Evolutionary conservation across 2,329 filamentous ascomycete species (phyloP), one percentile per base, ranked within the genome.

Genomic region (Verticillium longisporum): DNA sequence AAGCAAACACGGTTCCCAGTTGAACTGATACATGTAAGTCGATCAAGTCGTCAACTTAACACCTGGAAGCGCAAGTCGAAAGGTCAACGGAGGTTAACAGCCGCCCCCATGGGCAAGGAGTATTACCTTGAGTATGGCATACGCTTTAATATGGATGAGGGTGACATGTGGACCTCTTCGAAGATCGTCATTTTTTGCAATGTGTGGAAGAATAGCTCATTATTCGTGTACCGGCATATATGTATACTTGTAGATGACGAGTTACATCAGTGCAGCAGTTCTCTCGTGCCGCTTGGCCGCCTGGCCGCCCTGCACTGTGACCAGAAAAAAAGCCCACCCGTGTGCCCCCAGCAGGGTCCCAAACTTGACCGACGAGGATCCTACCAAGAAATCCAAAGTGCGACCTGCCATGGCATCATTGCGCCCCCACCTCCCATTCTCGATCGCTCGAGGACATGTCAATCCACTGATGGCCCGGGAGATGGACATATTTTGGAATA

Each of bases 361-460:
- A 50, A 50, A n/a, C n/a, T 50, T 50, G 41, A n/a, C 41, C n/a
- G 41, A 21, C 41, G 41, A 50, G 41, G 41, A 9, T 15, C 26
- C 26, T 32, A 50, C 56, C 56, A 58, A 58, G 56, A 21, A 45
- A 58, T 33, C 38, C 33, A 37, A 34, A 26, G 26, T 2, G 26
- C 26, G 26, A 26, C 37, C 56, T n/a, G 11, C 37, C 5, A 58
- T 58, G 56, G 56, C 56, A 58, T 58, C 56, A 58, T 58, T 38
- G 37, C 15, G n/a, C 56, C 34, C 41, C 56, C 56, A 57, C 56
- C 18, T 21, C 34, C 34, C 18, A 33, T 31, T 38, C 15, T 15
- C 34, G 41, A 58, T 18, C 37, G 58, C 45, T 55, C 34, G 32
- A 36, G 33, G 45, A 14, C 58, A 41, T 18, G 7, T 26, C 45